phyloP scores from a whole-genome alignment of 23 red algal genomes.

The Agarophyton chilense region DNA sequence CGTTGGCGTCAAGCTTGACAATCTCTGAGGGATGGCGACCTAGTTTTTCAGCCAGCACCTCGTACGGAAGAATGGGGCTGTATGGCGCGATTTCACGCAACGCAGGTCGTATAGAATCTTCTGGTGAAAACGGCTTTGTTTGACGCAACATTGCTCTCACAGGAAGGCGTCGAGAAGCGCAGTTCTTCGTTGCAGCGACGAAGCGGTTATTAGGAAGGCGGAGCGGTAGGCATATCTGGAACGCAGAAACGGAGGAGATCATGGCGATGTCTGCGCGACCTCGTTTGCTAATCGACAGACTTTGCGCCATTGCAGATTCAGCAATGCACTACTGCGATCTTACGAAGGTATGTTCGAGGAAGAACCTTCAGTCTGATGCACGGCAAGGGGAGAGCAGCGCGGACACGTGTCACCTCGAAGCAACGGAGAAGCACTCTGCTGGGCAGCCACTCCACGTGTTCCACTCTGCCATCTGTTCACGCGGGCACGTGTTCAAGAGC shows the following conservation, averaged over 20 bases:
- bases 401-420: too few species aligned
- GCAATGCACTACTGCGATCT: too few species aligned
- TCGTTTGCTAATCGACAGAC: too few species aligned
- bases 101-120: conserved; percentile 69
- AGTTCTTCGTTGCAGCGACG: neutral
- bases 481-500: too few species aligned
- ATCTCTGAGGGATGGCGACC: conserved; percentile 74
- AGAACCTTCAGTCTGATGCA: too few species aligned
- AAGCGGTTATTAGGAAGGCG: neutral
- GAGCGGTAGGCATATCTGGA: neutral
- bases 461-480: too few species aligned
- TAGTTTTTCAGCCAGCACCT: conserved; percentile 82
- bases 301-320: too few species aligned
- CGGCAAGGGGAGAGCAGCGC: too few species aligned
- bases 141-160: neutral
- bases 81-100: conserved; percentile 79
- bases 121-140: neutral
- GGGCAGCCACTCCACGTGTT: too few species aligned
- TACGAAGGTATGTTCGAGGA: too few species aligned
- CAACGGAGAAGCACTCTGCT: too few species aligned
- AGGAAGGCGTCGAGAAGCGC: neutral
- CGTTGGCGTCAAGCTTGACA: conserved; percentile 99
- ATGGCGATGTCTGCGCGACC: too few species aligned
- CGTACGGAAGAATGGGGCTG: conserved; percentile 92
- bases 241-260: neutral